These are phyloP conservation scores for Boletus huronensis DNA, from an alignment of 768 basidiomycete genomes.

Conservation along the genomic window DNA sequence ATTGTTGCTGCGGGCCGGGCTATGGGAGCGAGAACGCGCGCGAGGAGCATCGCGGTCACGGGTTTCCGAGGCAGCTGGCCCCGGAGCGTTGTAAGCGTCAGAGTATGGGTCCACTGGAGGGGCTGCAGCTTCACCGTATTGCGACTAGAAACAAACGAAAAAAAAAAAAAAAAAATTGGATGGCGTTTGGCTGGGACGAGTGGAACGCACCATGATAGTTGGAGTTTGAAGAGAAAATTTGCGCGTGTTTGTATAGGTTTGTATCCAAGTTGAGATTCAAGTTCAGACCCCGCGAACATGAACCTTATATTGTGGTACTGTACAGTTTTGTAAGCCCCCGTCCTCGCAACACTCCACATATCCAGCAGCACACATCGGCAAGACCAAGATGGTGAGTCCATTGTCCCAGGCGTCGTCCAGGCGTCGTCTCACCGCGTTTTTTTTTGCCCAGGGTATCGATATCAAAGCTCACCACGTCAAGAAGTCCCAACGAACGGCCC, in stretches of 20 bases:
- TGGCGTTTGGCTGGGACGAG: not conserved
- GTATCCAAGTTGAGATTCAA: conserved; percentile 35
- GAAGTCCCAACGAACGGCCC: conserved; percentile 91
- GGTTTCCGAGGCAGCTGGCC: conserved; percentile 42
- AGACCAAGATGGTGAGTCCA: conserved; percentile 81
- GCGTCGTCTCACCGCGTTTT: conserved; percentile 10
- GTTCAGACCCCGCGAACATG: conserved; percentile 26
- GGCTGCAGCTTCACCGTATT: conserved; percentile 66
- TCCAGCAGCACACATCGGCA: conserved; percentile 52
- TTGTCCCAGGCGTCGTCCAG: conserved; percentile 33
- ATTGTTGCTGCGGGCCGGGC: conserved; percentile 52
- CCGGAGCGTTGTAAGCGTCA: conserved; percentile 73
- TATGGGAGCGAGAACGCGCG: conserved; percentile 74
- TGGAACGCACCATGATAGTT: conserved; percentile 65
- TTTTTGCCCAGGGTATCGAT: conserved; percentile 78
- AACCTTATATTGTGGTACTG: conserved; percentile 45
- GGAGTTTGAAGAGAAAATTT: conserved; percentile 41
- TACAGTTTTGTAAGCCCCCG: conserved; percentile 68
- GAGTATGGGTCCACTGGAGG: conserved; percentile 75
- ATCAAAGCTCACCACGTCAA: conserved; percentile 96
- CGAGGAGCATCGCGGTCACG: conserved; percentile 56
- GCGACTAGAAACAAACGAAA: conserved; percentile 19
- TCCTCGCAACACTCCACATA: conserved; percentile 33
- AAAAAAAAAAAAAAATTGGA: conserved; percentile 2
- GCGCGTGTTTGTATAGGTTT: conserved; percentile 32